phyloP scores from a whole-genome alignment of 768 basidiomycete genomes.

The Pilatotrama ljubarskyi region DNA sequence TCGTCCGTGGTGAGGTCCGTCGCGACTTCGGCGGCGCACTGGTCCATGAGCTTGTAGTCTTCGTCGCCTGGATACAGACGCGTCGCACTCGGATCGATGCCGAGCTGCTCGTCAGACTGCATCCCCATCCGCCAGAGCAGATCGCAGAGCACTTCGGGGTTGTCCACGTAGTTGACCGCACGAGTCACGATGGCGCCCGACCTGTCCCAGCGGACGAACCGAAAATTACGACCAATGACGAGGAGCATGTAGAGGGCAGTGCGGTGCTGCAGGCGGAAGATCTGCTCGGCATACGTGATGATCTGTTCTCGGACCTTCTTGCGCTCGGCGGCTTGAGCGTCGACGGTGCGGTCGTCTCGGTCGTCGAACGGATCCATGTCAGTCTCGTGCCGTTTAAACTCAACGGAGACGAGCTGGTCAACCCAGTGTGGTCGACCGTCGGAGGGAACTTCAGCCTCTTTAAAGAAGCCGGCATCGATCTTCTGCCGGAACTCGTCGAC shows the following conservation, averaged over 20 bases:
- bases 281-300: neutral
- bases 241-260: neutral
- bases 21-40: neutral
- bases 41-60: neutral
- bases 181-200: neutral
- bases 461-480: neutral
- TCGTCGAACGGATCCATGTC: neutral
- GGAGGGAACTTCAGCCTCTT: neutral
- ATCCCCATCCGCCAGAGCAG: neutral
- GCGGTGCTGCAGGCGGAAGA: neutral
- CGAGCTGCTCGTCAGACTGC: neutral
- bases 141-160: neutral
- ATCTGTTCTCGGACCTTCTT: neutral
- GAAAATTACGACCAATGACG: neutral
- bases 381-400: neutral
- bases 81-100: neutral
- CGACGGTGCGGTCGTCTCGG: neutral
- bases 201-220: conserved; percentile 2
- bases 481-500: neutral
- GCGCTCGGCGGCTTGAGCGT: neutral
- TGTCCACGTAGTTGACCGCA: neutral
- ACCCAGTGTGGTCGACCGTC: conserved; percentile 1
- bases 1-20: neutral
- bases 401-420: neutral
- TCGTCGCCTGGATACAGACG: neutral